Base-by-base conservation (phyloP, 1,284 basidiomycete species). In the Rhodotorula sp. region DNA sequence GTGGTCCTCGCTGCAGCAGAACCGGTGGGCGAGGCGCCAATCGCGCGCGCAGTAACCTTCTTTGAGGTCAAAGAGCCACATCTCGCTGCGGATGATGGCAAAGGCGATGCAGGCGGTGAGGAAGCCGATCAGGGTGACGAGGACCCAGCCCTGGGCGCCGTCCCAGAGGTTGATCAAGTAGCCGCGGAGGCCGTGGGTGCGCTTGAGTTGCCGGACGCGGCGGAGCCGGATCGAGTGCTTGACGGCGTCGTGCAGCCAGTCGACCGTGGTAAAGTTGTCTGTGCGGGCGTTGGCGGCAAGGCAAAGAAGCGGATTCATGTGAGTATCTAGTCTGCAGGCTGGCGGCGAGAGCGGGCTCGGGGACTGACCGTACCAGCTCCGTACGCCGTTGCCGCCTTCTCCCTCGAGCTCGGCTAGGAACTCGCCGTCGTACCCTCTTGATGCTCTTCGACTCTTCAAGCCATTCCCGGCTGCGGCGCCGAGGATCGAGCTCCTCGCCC, bases 61-160 rank as follows among this genome's bases (percentile, higher is more conserved):
- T 82, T 98, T 98, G 75, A 91, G 81, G 80, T 97, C 93, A 79
- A 97, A 98, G n/a, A 98, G 84, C 85, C 89, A 90, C 80, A 92
- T 91, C 80, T 99, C 96, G 68, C 87, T 85, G 46, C 91, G 88
- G 54, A 96, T 88, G 77, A 99, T 91, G 65, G 91, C 82, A 80
- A 93, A 97, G 0, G 96, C 96, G 51, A 92, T 84, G 62, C 93
- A 70, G 5, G 94, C 93, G 10, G 91, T 91, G 47, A 92, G 80
- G 79, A 94, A 87, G 1, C 93, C 92, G 47, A 85, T 80, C 63
- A 96, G 85, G 3, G 92, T 92, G 62, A 96, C 93, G 57, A 96
- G 88, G 65, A 97, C 81, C 95, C 96, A 98, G 15, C 92, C 92
- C 70, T 94, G 85, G 76, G 88, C 87, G 70, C 91, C 89, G 83